Evolutionary conservation across 306 rosid genomes (phyloP).

Genomic region (Ochetophila trinervis): DNA sequence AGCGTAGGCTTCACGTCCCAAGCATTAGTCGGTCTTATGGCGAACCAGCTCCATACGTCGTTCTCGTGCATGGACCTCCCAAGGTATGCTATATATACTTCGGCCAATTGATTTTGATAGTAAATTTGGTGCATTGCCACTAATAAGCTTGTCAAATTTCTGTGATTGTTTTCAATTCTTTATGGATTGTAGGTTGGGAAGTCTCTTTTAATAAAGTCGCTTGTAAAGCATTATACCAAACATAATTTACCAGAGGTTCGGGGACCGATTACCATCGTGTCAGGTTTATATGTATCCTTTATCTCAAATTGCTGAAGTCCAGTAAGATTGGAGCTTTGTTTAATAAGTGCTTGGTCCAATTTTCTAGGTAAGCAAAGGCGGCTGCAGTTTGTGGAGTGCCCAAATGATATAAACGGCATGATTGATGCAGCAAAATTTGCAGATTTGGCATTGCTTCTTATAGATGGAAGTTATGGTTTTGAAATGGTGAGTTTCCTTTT

Average conservation of each 20-base stretch:
- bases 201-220: conserved; percentile 74
- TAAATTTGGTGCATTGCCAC: background rate
- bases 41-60: conserved; percentile 76
- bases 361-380: conserved; percentile 87
- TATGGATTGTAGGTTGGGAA: conserved; percentile 73
- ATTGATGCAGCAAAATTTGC: conserved; percentile 93
- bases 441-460: conserved; percentile 85
- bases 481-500: conserved; percentile 68
- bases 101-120: background rate
- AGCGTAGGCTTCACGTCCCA: conserved; percentile 85
- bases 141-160: background rate
- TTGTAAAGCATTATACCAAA: conserved; percentile 80
- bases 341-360: conserved; percentile 11
- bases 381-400: conserved; percentile 90
- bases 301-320: too few relatives aligned
- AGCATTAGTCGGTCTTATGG: conserved; percentile 71
- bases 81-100: conserved; percentile 35
- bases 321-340: background rate
- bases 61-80: conserved; percentile 97
- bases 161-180: background rate
- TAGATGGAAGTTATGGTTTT: conserved; percentile 90
- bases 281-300: conserved; percentile 48
- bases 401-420: conserved; percentile 90
- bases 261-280: conserved; percentile 85
- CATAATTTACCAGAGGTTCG: conserved; percentile 81